Percentiles rank a stretch among this genome's conserved stretches.
phyloP scores from a whole-genome alignment of 2,329 filamentous ascomycete species.

The Ophiostoma sp. region DNA sequence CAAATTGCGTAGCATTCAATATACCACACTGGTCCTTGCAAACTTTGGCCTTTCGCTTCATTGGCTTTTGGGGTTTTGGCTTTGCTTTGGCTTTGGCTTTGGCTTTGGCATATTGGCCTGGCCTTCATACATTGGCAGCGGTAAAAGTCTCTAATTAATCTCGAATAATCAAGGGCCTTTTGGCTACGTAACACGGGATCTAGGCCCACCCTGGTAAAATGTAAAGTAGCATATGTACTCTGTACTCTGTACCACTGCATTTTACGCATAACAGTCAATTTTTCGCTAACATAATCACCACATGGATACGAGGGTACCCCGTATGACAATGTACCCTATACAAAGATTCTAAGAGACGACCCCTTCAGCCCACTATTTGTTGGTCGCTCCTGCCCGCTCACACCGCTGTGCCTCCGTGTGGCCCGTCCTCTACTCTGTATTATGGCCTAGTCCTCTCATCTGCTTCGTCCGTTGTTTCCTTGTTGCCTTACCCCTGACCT shows the following conservation, averaged over 20 bases:
- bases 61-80: neutral
- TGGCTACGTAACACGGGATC: neutral
- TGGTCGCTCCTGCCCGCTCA: conserved; percentile 2
- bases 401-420: neutral
- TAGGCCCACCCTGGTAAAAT: neutral
- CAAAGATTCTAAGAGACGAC: neutral
- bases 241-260: neutral
- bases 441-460: conserved; percentile 14
- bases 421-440: neutral
- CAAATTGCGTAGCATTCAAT: neutral
- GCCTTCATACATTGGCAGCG: neutral
- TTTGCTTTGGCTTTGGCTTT: neutral
- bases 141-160: neutral
- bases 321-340: neutral
- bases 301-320: neutral
- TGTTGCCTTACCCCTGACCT: conserved; percentile 21
- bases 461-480: conserved; percentile 20
- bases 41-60: neutral
- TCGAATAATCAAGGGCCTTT: neutral
- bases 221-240: neutral
- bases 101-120: neutral
- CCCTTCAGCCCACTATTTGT: neutral
- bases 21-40: neutral
- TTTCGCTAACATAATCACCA: neutral
- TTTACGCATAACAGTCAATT: conserved; percentile 9